Conservation (phyloP, 371 early-diverging fungal genomes). For the Encephalitozoon romaleae region DNA sequence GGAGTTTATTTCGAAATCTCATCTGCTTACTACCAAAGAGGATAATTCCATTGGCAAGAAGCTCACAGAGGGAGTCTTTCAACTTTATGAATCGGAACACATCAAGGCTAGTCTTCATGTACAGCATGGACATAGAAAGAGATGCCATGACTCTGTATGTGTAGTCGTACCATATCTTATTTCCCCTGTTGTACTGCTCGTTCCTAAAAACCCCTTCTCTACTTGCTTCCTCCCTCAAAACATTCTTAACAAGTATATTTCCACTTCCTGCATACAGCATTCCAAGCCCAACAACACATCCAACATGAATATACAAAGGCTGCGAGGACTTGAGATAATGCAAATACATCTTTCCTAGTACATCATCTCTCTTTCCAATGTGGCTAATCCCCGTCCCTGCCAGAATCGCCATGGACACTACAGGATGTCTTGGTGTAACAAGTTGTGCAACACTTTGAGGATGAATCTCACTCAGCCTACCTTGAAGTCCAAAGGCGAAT, state of each 20-base stretch:
- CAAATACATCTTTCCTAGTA: neutral
- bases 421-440: neutral
- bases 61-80: slow-evolving; percentile 28
- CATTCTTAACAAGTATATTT: neutral
- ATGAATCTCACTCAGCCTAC: neutral
- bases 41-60: slow-evolving; percentile 32
- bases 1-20: slow-evolving; percentile 1
- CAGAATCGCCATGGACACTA: neutral
- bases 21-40: neutral
- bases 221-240: neutral
- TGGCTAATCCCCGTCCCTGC: neutral
- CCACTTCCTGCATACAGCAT: slow-evolving; percentile 9
- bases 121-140: neutral
- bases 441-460: neutral
- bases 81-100: neutral
- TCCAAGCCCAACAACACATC: neutral
- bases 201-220: slow-evolving; percentile 7
- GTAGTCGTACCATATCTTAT: slow-evolving; percentile 27
- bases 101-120: neutral
- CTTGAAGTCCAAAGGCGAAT: slow-evolving; percentile 9
- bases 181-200: slow-evolving; percentile 27
- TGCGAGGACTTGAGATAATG: neutral
- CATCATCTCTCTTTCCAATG: neutral
- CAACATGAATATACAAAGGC: neutral
- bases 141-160: slow-evolving; percentile 10